Conservation (phyloP, 2,329 filamentous ascomycete species). For the Epichloe sibirici region DNA sequence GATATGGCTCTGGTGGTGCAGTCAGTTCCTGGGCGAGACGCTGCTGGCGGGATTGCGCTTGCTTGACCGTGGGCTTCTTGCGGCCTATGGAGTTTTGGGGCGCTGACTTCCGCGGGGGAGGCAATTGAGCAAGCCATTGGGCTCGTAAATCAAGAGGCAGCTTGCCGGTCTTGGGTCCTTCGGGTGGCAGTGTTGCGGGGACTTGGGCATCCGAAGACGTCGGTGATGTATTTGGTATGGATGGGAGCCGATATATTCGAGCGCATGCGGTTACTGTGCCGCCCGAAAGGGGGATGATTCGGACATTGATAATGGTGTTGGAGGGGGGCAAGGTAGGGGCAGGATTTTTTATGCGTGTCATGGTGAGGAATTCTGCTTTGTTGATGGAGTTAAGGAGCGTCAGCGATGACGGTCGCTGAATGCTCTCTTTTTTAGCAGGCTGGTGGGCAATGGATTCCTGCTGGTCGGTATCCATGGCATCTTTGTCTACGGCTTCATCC, state of each 20-base stretch:
- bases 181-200: slow-evolving; percentile 29
- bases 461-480: slow-evolving; percentile 22
- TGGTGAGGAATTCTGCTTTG: slow-evolving; percentile 19
- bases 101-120: slow-evolving; percentile 8
- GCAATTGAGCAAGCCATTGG: slow-evolving; percentile 57
- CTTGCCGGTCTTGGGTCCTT: slow-evolving; percentile 4
- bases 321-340: slow-evolving; percentile 15
- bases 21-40: slow-evolving; percentile 37
- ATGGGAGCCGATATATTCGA: slow-evolving; percentile 73
- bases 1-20: slow-evolving; percentile 18
- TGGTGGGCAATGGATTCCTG: slow-evolving; percentile 2
- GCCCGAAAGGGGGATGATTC: slow-evolving; percentile 53
- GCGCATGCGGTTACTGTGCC: slow-evolving; percentile 63
- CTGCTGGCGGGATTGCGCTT: slow-evolving; percentile 28
- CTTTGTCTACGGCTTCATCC: slow-evolving; percentile 7
- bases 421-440: background rate
- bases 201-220: slow-evolving; percentile 29
- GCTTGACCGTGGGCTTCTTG: slow-evolving; percentile 10
- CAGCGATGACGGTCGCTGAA: slow-evolving; percentile 3
- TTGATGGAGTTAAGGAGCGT: slow-evolving; percentile 13
- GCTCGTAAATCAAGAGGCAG: slow-evolving; percentile 41
- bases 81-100: background rate
- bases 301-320: slow-evolving; percentile 44
- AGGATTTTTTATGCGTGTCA: slow-evolving; percentile 12
- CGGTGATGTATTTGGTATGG: slow-evolving; percentile 11